Conservation (phyloP, 2,329 filamentous ascomycete species). For the Ceratocystis albifundus region DNA sequence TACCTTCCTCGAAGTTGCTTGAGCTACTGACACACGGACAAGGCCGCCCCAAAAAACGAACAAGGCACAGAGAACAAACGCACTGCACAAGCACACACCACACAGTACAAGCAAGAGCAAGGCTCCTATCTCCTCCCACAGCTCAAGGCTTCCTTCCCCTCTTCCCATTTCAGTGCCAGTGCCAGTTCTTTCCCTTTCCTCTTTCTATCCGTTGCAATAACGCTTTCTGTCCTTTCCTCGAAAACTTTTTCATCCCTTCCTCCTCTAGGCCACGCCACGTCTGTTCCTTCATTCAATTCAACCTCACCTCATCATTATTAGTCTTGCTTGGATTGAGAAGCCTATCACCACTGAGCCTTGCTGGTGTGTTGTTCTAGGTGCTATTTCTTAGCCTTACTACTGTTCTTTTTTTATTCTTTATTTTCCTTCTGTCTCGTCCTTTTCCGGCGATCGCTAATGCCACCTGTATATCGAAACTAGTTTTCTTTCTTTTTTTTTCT, state of each 20-base stretch:
- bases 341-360: not conserved
- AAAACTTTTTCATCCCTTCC: not conserved
- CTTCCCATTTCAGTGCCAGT: not conserved
- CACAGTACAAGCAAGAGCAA: not conserved
- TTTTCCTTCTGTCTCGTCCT: not conserved
- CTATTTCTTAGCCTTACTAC: slow-evolving; percentile 24
- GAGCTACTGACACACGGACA: not conserved
- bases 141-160: not conserved
- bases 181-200: not conserved
- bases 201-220: slow-evolving; percentile 1
- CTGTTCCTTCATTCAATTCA: not conserved
- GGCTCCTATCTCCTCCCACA: not conserved
- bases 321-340: too few relatives aligned
- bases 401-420: slow-evolving; percentile 1
- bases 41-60: not conserved
- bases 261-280: not conserved
- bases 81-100: too few relatives aligned
- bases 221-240: not conserved
- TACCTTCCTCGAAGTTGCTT: not conserved
- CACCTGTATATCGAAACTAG: slow-evolving; percentile 28
- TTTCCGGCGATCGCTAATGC: slow-evolving; percentile 26
- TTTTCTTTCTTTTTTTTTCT: too few relatives aligned
- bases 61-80: not conserved
- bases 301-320: not conserved
- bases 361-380: not conserved